A percentile compares a stretch with the other conserved stretches of the same genome.
Evolutionary conservation across 2,329 filamentous ascomycete genomes (phyloP).

Genomic region (Parascedosporium putredinis): DNA sequence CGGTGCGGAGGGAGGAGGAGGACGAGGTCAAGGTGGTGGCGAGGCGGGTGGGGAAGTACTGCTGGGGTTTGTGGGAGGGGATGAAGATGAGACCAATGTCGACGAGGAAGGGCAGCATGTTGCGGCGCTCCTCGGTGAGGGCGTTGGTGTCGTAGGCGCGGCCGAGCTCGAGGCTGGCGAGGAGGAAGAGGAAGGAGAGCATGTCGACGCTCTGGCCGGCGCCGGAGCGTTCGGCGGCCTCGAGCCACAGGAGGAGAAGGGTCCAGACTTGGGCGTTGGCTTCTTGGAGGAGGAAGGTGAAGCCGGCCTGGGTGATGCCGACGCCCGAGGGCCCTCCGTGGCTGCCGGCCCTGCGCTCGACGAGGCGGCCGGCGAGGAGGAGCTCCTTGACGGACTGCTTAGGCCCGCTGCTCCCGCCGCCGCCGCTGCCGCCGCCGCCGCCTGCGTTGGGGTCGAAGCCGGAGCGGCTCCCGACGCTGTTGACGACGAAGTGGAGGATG

Average conservation of each 20-base stretch:
- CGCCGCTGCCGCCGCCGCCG: too few species aligned
- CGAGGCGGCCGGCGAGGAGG: slow-evolving; percentile 68
- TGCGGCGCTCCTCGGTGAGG: slow-evolving; percentile 68
- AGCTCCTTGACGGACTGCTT: slow-evolving; percentile 77
- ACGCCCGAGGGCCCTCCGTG: slow-evolving; percentile 48
- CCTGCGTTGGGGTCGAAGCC: slow-evolving; percentile 28
- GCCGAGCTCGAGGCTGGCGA: slow-evolving; percentile 86
- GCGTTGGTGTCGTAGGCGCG: slow-evolving; percentile 81
- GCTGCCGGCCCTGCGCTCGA: slow-evolving; percentile 43
- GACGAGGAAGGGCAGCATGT: slow-evolving; percentile 82
- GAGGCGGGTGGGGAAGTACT: slow-evolving; percentile 83
- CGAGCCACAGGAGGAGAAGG: slow-evolving; percentile 83
- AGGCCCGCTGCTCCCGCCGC: slow-evolving; percentile 44
- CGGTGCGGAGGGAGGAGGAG: slow-evolving; percentile 58
- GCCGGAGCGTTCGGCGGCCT: slow-evolving; percentile 55
- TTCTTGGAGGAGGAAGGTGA: slow-evolving; percentile 89
- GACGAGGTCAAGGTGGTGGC: slow-evolving; percentile 90
- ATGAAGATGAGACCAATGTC: slow-evolving; percentile 90
- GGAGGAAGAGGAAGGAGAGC: slow-evolving; percentile 89
- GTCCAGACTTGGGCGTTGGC: slow-evolving; percentile 97
- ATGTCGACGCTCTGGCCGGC: slow-evolving; percentile 80
- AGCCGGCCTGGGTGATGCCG: slow-evolving; percentile 83
- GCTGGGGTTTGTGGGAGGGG: slow-evolving; percentile 43
- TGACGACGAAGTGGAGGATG: slow-evolving; percentile 91
- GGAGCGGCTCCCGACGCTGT: slow-evolving; percentile 50